phyloP scores from a whole-genome alignment of 208 protist species.

The Porcisia deanei region DNA sequence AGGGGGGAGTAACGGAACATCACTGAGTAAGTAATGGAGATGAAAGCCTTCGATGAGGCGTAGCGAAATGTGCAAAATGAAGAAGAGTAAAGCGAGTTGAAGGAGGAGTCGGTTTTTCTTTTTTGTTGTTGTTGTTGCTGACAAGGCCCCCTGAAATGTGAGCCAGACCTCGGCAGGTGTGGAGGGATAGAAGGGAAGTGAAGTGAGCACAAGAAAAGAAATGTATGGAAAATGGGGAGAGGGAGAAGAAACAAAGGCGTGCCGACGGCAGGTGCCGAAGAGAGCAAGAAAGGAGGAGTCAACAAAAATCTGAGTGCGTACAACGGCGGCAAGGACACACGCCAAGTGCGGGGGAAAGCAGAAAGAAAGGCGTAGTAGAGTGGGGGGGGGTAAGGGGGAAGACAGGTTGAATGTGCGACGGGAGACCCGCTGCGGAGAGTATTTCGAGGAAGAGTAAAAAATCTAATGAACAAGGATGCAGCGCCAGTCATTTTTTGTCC shows the following conservation, averaged over 20 bases:
- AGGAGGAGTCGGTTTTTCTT: not conserved
- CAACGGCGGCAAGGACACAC: not conserved
- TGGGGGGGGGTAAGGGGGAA: too few species aligned
- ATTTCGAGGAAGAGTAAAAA: not conserved
- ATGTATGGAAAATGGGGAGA: not conserved
- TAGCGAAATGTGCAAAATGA: not conserved
- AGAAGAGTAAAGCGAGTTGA: not conserved
- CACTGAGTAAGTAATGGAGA: not conserved
- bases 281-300: not conserved
- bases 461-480: not conserved
- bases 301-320: not conserved
- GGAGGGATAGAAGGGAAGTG: not conserved
- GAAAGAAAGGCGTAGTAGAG: not conserved
- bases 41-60: not conserved
- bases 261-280: not conserved
- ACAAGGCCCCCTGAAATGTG: not conserved
- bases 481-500: not conserved
- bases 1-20: constrained; percentile 53
- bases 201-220: not conserved
- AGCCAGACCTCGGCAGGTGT: not conserved
- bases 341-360: not conserved
- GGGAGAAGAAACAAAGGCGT: not conserved
- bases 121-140: not conserved
- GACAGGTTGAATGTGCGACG: not conserved
- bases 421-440: not conserved